Evolutionary conservation across 768 basidiomycete genomes (phyloP).

Genomic region (Russula sp.): DNA sequence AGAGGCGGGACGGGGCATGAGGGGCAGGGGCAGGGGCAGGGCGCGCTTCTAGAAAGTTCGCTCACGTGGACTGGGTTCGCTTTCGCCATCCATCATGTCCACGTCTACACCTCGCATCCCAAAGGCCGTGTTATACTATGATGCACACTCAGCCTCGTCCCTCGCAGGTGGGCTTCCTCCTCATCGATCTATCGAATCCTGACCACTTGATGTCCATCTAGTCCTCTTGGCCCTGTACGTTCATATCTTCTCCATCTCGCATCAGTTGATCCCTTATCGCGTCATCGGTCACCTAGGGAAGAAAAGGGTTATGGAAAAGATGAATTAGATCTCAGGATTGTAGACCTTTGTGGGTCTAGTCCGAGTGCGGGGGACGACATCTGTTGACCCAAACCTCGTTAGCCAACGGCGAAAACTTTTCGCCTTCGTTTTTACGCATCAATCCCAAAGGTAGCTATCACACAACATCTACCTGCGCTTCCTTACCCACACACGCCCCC

Average conservation of each 20-base stretch:
- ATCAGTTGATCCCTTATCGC: neutral
- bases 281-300: constrained; percentile 27
- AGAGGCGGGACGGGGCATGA: neutral
- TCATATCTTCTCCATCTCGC: neutral
- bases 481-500: constrained; percentile 3
- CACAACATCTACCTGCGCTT: neutral
- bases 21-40: too few relatives aligned
- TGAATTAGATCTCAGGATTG: constrained; percentile 62
- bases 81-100: constrained; percentile 15
- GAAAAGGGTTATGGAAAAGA: constrained; percentile 84
- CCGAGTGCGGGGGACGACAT: neutral
- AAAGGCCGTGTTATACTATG: constrained; percentile 80
- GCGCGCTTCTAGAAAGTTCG: constrained; percentile 15
- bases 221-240: constrained; percentile 22
- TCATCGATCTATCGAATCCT: neutral
- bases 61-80: neutral
- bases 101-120: constrained; percentile 31
- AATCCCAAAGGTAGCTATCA: constrained; percentile 57
- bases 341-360: constrained; percentile 48
- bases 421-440: constrained; percentile 65
- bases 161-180: constrained; percentile 41
- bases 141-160: constrained; percentile 53
- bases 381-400: neutral
- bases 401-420: constrained; percentile 78
- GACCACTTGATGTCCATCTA: neutral